Evolutionary conservation across 495 filamentous ascomycete genomes (phyloP), one percentile per base, ranked within the genome.

Genomic region (Aspergillus homomorphus): DNA sequence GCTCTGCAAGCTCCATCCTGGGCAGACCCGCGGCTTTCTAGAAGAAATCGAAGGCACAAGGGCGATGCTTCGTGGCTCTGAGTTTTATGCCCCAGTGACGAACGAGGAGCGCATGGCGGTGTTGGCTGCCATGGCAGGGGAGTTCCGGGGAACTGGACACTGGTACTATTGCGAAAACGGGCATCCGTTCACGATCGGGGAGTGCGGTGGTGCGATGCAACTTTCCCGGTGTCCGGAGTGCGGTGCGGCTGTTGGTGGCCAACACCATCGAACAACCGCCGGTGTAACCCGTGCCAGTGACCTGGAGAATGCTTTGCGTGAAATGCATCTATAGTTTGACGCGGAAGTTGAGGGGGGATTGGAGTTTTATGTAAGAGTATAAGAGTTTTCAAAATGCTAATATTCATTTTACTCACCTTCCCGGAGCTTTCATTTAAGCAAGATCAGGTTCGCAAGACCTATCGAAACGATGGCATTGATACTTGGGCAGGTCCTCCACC

Each of bases 161-260:
- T 89, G 84, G 87, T 90, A 89, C 68, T 77, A 77, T 15, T 90
- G 86, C 57, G 66, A 54, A 45, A 89, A 89, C 69, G 80, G 82
- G 1, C 83, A 91, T 66, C 84, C 87, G 28, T 91, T 90, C 62
- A 86, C 87, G 0, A 71, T 89, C 28, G 87, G 88, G 0, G 82
- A 90, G 58, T 92, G 89, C 68, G 89, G 87, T 8, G 82, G 83
- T 77, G 82, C 87, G 0, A 85, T 87, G 79, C 56, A 90, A 67
- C 51, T 59, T 45, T 75, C 87, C 1, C 58, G 59, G 20, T 93
- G 89, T 58, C 88, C 89, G 4, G 80, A 90, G 57, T 91, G 87
- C 62, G 80, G 76, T 12, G 77, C 75, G 3, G 56, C 72, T 2
- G 79, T 91, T 48, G 89, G 87, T 45, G 54, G 57, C 18, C 41